Evolutionary conservation across 352 stramenopile genomes (phyloP).

Genomic region (Pythium pyrilobum): DNA sequence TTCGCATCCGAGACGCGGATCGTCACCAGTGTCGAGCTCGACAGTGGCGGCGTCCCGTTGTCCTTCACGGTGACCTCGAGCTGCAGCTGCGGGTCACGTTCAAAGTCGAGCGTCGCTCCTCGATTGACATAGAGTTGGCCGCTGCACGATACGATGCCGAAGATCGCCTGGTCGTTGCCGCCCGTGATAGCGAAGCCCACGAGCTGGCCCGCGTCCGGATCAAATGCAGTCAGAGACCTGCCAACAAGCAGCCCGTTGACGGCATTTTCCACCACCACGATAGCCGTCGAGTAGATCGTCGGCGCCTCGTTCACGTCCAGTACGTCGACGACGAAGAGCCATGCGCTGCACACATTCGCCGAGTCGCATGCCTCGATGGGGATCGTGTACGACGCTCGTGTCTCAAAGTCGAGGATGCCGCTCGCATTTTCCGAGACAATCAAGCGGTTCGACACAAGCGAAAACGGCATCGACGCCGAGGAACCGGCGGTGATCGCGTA

Average conservation of each 20-base stretch:
- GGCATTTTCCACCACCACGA: conserved; percentile 14
- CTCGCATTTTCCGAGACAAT: not conserved
- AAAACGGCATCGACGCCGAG: conserved; percentile 3
- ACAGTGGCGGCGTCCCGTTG: conserved; percentile 32
- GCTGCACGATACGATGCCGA: conserved; percentile 42
- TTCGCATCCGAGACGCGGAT: conserved; percentile 37
- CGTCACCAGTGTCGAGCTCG: conserved; percentile 16
- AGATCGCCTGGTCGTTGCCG: conserved; percentile 25
- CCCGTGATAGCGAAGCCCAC: conserved; percentile 21
- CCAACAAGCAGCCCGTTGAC: conserved; percentile 16
- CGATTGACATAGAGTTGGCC: conserved; percentile 44
- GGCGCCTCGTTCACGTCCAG: conserved; percentile 27
- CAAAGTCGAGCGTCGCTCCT: conserved; percentile 34
- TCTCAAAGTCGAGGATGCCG: conserved; percentile 20
- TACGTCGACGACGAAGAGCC: conserved; percentile 10
- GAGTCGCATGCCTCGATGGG: conserved; percentile 20
- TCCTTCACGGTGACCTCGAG: conserved; percentile 34
- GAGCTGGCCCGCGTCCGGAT: conserved; percentile 26
- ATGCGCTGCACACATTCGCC: conserved; percentile 1
- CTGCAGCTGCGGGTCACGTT: conserved; percentile 13
- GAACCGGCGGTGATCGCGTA: conserved; percentile 7
- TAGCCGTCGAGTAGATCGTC: not conserved
- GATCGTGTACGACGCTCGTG: not conserved
- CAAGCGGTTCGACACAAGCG: conserved; percentile 2
- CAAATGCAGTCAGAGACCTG: conserved; percentile 15